Percentiles rank a stretch among this genome's conserved stretches.
Evolutionary conservation across 352 stramenopile species (phyloP).

Genomic region (Plasmopara halstedii): DNA sequence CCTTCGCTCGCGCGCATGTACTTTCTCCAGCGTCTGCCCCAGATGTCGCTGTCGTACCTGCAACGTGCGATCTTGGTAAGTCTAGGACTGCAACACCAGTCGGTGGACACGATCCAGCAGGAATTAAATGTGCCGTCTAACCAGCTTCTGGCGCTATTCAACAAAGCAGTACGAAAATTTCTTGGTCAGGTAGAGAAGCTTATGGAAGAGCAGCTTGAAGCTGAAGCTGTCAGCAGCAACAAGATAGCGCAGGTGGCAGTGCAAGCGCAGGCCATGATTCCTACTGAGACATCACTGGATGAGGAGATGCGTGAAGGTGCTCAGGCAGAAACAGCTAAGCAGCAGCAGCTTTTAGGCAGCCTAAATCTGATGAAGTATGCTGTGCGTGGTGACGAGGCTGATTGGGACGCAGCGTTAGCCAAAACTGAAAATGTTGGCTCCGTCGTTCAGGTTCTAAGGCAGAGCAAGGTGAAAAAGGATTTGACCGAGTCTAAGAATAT

Average conservation of each 20-base stretch:
- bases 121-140: constrained; percentile 94
- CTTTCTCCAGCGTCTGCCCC: constrained; percentile 92
- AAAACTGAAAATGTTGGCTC: constrained; percentile 27
- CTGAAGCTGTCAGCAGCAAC: constrained; percentile 45
- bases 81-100: constrained; percentile 90
- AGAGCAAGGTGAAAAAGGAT: constrained; percentile 30
- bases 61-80: constrained; percentile 94
- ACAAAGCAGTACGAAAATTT: constrained; percentile 93
- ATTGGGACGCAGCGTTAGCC: constrained; percentile 81
- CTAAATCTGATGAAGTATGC: constrained; percentile 94
- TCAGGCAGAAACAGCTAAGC: constrained; percentile 74
- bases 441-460: constrained; percentile 83
- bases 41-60: constrained; percentile 92
- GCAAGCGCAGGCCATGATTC: constrained; percentile 70
- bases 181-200: constrained; percentile 68
- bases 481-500: constrained; percentile 78
- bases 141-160: constrained; percentile 97
- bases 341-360: constrained; percentile 81
- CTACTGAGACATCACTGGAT: constrained; percentile 74
- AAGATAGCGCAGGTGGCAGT: constrained; percentile 48
- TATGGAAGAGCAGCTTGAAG: constrained; percentile 78
- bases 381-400: constrained; percentile 89
- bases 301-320: constrained; percentile 73
- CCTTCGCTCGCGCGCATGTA: constrained; percentile 92
- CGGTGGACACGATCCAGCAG: constrained; percentile 89